A percentile compares a stretch with the other conserved stretches of the same genome.
Evolutionary conservation across 305 asterid species (phyloP).

Genomic region (Fraxinus platypoda): DNA sequence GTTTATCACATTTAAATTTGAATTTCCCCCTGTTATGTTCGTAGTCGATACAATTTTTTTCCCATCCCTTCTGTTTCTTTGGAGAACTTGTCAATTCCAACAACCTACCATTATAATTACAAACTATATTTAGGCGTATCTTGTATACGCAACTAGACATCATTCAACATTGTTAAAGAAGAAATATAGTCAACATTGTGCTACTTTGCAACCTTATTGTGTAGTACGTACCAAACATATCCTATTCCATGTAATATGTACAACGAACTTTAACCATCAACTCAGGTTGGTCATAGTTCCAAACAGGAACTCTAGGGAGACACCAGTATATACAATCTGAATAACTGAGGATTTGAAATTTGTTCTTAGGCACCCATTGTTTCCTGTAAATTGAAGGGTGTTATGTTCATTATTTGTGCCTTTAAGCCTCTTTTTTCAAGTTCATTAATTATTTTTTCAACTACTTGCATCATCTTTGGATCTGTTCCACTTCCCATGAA

Average conservation of each 20-base stretch:
- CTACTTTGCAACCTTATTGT: neutral
- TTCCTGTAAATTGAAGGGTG: conserved; percentile 64
- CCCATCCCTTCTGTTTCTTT: neutral
- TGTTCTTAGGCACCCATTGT: conserved; percentile 63
- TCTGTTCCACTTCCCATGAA: conserved; percentile 65
- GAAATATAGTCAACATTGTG: neutral
- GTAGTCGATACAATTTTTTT: neutral
- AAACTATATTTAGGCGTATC: neutral
- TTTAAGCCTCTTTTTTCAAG: conserved; percentile 49
- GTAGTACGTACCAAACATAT: neutral
- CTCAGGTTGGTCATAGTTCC: conserved; percentile 45
- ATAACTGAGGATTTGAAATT: conserved; percentile 43
- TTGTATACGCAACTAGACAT: neutral
- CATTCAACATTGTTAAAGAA: neutral
- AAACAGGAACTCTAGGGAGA: conserved; percentile 72
- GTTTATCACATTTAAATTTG: neutral
- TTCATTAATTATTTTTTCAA: conserved; percentile 44
- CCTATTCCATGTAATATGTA: neutral
- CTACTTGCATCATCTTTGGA: conserved; percentile 74
- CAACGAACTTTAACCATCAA: neutral
- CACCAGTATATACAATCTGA: conserved; percentile 82
- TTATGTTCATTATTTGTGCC: conserved; percentile 60
- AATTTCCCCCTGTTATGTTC: neutral
- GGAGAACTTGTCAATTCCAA: neutral
- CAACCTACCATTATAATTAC: neutral